These are phyloP conservation scores for Myochromella boudieri DNA, from an alignment of 768 basidiomycete species.

Conservation along the genomic window DNA sequence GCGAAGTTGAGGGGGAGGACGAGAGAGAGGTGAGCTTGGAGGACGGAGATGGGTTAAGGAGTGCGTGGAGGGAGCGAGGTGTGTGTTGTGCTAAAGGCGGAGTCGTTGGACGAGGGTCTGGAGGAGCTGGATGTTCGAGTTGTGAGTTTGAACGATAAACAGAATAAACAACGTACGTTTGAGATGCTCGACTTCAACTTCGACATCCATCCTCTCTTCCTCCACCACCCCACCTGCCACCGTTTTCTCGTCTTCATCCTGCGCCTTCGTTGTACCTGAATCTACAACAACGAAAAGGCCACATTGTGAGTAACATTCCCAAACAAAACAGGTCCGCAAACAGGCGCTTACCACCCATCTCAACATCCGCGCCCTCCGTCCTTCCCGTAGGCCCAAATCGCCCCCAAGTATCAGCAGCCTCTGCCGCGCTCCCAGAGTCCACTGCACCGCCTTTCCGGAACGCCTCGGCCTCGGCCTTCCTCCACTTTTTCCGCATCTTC, in stretches of 20 bases:
- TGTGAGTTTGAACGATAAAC: neutral
- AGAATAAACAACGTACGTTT: constrained; percentile 21
- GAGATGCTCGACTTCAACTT: constrained; percentile 18
- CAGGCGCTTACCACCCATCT: neutral
- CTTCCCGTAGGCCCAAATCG: neutral
- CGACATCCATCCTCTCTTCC: constrained; percentile 4
- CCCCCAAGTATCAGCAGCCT: neutral
- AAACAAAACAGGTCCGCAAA: neutral
- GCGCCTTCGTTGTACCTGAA: neutral
- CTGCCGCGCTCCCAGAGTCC: neutral
- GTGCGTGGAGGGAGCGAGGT: too few relatives aligned
- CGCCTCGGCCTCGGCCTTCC: constrained; percentile 28
- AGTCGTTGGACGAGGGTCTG: too few relatives aligned
- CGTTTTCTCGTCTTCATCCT: neutral
- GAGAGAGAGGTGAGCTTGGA: too few relatives aligned
- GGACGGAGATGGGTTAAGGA: too few relatives aligned
- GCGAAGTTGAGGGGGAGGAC: too few relatives aligned
- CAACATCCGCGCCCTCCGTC: neutral
- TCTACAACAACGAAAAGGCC: neutral
- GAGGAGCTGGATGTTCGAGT: too few relatives aligned
- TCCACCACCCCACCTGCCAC: constrained; percentile 1
- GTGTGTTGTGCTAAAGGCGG: too few relatives aligned
- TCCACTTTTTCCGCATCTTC: constrained; percentile 60
- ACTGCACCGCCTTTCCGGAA: constrained; percentile 17
- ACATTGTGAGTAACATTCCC: neutral